phyloP scores from a whole-genome alignment of 805 yeast species.

The Lachancea waltii region DNA sequence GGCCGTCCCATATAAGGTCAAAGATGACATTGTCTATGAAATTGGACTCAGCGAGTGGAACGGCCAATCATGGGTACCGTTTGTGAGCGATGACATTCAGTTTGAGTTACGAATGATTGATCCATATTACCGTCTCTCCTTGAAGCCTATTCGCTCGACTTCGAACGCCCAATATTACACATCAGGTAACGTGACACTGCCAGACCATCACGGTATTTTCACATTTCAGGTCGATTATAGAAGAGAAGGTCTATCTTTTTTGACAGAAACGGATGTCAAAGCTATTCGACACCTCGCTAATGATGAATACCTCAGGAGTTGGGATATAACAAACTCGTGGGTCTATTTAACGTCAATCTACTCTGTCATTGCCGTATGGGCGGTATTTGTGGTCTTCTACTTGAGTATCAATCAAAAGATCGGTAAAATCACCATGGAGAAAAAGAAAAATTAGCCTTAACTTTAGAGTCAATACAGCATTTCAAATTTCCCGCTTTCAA shows the following conservation, averaged over 20 bases:
- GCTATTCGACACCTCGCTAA: slow-evolving; percentile 92
- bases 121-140: slow-evolving; percentile 81
- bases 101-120: slow-evolving; percentile 85
- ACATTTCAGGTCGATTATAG: slow-evolving; percentile 74
- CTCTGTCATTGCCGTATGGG: slow-evolving; percentile 70
- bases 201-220: slow-evolving; percentile 97
- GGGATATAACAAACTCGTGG: slow-evolving; percentile 92
- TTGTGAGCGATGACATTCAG: slow-evolving; percentile 57
- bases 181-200: slow-evolving; percentile 56
- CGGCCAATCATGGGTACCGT: slow-evolving; percentile 67
- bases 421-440: not conserved
- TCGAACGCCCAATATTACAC: slow-evolving; percentile 44
- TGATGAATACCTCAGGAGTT: slow-evolving; percentile 88
- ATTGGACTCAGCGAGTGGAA: slow-evolving; percentile 44
- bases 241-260: slow-evolving; percentile 66
- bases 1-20: slow-evolving; percentile 56
- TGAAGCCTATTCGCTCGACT: slow-evolving; percentile 40
- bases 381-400: slow-evolving; percentile 65
- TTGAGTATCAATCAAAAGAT: slow-evolving; percentile 12
- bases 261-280: slow-evolving; percentile 60
- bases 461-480: no score
- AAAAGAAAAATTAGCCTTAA: slow-evolving; percentile 3
- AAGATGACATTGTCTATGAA: slow-evolving; percentile 57
- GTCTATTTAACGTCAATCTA: slow-evolving; percentile 70
- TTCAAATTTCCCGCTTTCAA: no score